These are phyloP conservation scores for Lojkania enalia DNA, from an alignment of 2,329 filamentous ascomycete genomes.

Conservation along the genomic window DNA sequence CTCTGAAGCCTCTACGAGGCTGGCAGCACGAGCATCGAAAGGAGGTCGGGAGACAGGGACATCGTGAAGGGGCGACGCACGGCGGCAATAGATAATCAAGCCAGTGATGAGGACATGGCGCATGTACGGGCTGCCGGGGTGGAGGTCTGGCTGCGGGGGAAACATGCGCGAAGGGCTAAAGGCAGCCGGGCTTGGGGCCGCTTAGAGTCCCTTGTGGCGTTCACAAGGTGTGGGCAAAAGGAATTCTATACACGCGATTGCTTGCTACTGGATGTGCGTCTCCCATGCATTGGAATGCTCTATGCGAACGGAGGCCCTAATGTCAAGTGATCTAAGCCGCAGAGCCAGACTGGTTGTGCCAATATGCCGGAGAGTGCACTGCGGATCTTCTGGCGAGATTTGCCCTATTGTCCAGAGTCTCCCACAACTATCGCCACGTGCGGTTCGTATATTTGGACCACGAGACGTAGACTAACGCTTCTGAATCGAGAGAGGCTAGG, in stretches of 20 bases:
- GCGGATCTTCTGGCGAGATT: neutral
- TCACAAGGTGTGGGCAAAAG: slow-evolving; percentile 6
- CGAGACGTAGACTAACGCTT: neutral
- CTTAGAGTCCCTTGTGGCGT: neutral
- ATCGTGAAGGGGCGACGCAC: neutral
- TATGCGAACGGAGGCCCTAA: neutral
- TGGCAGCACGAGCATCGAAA: neutral
- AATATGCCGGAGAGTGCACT: neutral
- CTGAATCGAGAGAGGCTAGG: neutral
- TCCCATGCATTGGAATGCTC: slow-evolving; percentile 11
- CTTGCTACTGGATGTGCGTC: slow-evolving; percentile 11
- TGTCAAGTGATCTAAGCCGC: neutral
- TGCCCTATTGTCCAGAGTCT: neutral
- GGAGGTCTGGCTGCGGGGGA: neutral
- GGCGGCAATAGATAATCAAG: slow-evolving; percentile 1
- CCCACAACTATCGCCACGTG: neutral
- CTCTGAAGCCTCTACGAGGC: neutral
- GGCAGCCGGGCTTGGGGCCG: neutral
- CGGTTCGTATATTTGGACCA: neutral
- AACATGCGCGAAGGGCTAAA: neutral
- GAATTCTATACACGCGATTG: slow-evolving; percentile 11
- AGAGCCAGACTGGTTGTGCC: slow-evolving; percentile 2
- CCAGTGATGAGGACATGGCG: slow-evolving; percentile 1
- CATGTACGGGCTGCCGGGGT: neutral
- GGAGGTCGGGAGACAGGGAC: neutral